A percentile compares a stretch with the other conserved stretches of the same genome.
Conservation (phyloP, 441 rosid genomes). For the Theobroma grandiflorum region DNA sequence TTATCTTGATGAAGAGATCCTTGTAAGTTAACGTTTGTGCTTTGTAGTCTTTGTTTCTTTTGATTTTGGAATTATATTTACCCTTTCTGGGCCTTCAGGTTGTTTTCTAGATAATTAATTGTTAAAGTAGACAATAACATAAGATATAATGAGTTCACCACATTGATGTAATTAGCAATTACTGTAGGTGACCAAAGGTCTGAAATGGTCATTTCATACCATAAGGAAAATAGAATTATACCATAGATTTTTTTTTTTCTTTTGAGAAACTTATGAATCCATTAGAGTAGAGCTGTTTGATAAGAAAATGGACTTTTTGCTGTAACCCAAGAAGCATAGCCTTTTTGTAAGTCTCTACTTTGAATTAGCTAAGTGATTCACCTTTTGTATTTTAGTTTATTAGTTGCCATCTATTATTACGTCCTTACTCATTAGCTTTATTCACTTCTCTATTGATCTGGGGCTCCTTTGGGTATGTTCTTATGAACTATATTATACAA, state of each 20-base stretch:
- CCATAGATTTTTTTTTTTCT: background rate
- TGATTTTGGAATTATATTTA: background rate
- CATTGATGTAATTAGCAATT: background rate
- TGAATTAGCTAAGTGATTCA: background rate
- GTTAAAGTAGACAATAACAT: background rate
- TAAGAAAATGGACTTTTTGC: background rate
- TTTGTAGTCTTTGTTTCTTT: conserved; percentile 3
- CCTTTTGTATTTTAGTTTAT: background rate
- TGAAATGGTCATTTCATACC: background rate
- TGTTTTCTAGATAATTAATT: conserved; percentile 1
- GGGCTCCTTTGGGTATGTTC: background rate
- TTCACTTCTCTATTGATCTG: background rate
- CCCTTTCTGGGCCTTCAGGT: conserved; percentile 17
- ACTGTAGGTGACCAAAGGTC: background rate
- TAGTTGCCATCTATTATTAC: background rate
- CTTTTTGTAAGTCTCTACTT: too few relatives aligned
- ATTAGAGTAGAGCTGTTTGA: background rate
- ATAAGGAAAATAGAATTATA: background rate
- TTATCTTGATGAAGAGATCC: conserved; percentile 93
- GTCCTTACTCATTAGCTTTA: background rate
- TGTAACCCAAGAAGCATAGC: background rate
- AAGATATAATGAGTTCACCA: background rate
- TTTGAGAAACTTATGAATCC: background rate
- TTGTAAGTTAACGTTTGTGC: conserved; percentile 57
- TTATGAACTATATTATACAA: background rate